Evolutionary conservation across 2,329 filamentous ascomycete species (phyloP).

Genomic region (Podosphaera leucotricha): DNA sequence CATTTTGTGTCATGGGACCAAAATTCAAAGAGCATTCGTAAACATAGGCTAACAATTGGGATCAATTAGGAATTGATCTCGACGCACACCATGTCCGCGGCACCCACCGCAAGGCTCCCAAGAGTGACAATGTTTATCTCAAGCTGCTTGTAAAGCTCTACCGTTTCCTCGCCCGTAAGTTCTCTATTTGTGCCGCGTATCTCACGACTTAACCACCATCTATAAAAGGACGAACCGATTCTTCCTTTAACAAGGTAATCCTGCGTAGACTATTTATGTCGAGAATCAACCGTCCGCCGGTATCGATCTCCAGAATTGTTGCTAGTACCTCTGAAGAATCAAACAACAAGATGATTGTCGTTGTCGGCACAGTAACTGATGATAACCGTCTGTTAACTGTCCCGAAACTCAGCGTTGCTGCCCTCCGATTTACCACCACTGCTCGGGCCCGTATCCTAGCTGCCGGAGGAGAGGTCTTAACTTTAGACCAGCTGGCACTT

Average conservation of each 20-base stretch:
- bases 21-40: slow-evolving; percentile 35
- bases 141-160: slow-evolving; percentile 97
- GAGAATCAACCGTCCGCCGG: slow-evolving; percentile 88
- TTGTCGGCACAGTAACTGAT: slow-evolving; percentile 90
- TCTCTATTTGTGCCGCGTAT: not conserved
- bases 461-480: slow-evolving; percentile 85
- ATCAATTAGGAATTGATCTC: slow-evolving; percentile 44
- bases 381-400: slow-evolving; percentile 82
- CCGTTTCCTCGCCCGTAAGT: slow-evolving; percentile 86
- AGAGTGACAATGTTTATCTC: slow-evolving; percentile 96
- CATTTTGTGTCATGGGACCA: slow-evolving; percentile 15
- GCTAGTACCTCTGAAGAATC: slow-evolving; percentile 39
- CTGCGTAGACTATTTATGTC: slow-evolving; percentile 96
- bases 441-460: slow-evolving; percentile 82
- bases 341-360: slow-evolving; percentile 69
- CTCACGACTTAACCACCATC: slow-evolving; percentile 2
- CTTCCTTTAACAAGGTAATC: slow-evolving; percentile 96
- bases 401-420: slow-evolving; percentile 83
- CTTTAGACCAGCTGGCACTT: slow-evolving; percentile 90
- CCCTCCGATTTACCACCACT: slow-evolving; percentile 88
- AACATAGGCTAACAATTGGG: slow-evolving; percentile 37
- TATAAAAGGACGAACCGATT: slow-evolving; percentile 64
- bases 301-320: slow-evolving; percentile 80
- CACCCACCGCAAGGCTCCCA: slow-evolving; percentile 78
- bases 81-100: slow-evolving; percentile 43